Evolutionary conservation across 1,284 basidiomycete genomes (phyloP), one percentile per base, ranked within the genome.

Genomic region (Irpex rosettiformis): DNA sequence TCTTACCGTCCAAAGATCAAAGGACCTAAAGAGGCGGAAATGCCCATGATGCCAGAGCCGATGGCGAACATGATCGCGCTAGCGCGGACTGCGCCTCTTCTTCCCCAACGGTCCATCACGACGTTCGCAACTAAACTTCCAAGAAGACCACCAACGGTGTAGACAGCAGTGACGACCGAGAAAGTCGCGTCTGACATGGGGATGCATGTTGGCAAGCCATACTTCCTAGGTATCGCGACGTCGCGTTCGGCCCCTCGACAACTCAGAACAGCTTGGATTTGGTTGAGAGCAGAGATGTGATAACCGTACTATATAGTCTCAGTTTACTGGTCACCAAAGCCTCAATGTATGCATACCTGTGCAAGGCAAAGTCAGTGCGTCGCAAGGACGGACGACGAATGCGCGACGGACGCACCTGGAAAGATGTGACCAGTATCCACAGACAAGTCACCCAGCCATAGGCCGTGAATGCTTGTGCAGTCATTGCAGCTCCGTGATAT

Each of bases 231-330:
- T 4, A 43, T 42, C 27, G 42, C 60, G 37, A 53, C 58, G 8
- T 68, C 65, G 29, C 58, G 27, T 28, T 62, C 58, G 3, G 61
- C 22, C 48, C 25, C 63, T 21, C 66, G 74, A 64, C 93, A 96
- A 6, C 88, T 92, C 59, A 95, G 72, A 45, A 89, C 86, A 4
- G 80, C 83, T 68, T 92, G 88, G 45, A 95, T 88, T 71, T 93
- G 93, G 70, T 96, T 96, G 60, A 96, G 82, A 29, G 89, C 91
- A 3, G 92, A 91, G 54, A 93, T 89, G 70, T 96, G 93, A 68
- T 87, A 91, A 18, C 88, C 88, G 73, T 89, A 89, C 82, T 90
- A 45, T 10, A 48, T 10, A 54, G 24, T 21, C n/a, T 52, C 21
- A 43, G 60, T 29, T 33, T 37, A 37, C 29, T 56, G 7, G 40